Evolutionary conservation across 768 basidiomycete genomes (phyloP).

Genomic region (Nidularia pulvinata): DNA sequence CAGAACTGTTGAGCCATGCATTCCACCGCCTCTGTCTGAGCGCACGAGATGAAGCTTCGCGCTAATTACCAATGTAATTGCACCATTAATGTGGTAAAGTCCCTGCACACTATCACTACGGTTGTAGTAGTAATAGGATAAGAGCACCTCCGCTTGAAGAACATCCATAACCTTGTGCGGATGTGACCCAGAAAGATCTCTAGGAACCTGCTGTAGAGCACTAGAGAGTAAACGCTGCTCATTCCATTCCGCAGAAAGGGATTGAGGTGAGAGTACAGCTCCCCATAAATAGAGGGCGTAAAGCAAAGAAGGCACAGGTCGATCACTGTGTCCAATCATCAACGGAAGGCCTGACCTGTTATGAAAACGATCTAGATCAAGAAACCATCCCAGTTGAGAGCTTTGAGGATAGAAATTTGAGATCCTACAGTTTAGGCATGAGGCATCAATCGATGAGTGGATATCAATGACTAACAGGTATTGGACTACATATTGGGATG

Average conservation of each 20-base stretch:
- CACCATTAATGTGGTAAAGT: conserved; percentile 46
- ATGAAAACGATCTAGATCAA: conserved; percentile 43
- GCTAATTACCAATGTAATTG: conserved; percentile 36
- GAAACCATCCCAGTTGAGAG: conserved; percentile 51
- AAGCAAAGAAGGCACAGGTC: conserved; percentile 32
- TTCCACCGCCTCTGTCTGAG: conserved; percentile 1
- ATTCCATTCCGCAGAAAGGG: conserved; percentile 13
- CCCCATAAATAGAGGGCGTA: conserved; percentile 37
- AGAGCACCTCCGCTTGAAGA: conserved; percentile 51
- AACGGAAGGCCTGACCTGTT: conserved; percentile 23
- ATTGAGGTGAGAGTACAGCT: conserved; percentile 21
- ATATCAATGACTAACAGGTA: conserved; percentile 7
- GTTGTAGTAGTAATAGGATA: conserved; percentile 51
- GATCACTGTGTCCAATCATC: conserved; percentile 22
- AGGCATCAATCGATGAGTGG: background rate
- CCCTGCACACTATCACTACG: conserved; percentile 44
- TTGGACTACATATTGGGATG: background rate
- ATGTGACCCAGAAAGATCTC: conserved; percentile 35
- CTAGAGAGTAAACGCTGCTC: conserved; percentile 36
- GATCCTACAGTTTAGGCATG: conserved; percentile 19
- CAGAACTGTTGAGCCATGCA: background rate
- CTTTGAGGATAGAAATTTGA: conserved; percentile 36
- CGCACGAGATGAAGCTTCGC: conserved; percentile 32
- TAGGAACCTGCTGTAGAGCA: conserved; percentile 33
- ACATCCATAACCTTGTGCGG: conserved; percentile 34